Conservation (phyloP, 164 flowering plant genomes). For the Vitis vinifera region ASM3070453v1 NC_081808.1:1087501-1088000, state of each 20-base stretch:
- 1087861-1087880: conserved; percentile 1
- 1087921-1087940: neutral
- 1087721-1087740: conserved; percentile 78
- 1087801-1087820: conserved; percentile 11
- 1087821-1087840: neutral
- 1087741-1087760: conserved; percentile 39
- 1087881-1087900: neutral
- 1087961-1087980: too few species aligned
- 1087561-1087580: conserved; percentile 23
- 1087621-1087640: conserved; percentile 89
- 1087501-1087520: conserved; percentile 14
- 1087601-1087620: conserved; percentile 36
- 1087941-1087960: neutral
- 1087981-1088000: too few species aligned
- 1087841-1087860: neutral
- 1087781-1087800: conserved; percentile 91
- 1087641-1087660: conserved; percentile 95
- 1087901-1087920: conserved; percentile 1
- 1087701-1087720: conserved; percentile 93
- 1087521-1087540: conserved; percentile 21
- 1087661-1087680: conserved; percentile 89
- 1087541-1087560: conserved; percentile 24
- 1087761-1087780: conserved; percentile 47
- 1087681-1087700: conserved; percentile 56
- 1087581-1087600: conserved; percentile 15